Evolutionary conservation across 768 basidiomycete genomes (phyloP).

Genomic region (Hericium alpestre): DNA sequence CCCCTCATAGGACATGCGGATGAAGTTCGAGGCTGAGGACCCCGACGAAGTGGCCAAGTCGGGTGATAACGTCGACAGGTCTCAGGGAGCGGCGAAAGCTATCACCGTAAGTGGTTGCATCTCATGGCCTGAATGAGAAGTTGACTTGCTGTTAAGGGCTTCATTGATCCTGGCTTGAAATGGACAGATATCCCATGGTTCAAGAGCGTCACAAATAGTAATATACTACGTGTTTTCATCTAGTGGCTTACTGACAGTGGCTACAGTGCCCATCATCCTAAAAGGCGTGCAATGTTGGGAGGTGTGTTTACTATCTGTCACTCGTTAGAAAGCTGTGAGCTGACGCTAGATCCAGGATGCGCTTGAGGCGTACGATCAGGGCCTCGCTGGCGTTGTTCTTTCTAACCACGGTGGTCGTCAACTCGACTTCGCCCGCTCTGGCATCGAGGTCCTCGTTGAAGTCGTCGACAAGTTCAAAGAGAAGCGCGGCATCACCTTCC

Average conservation of each 20-base stretch:
- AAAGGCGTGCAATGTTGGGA: conserved; percentile 61
- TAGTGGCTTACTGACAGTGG: conserved; percentile 1
- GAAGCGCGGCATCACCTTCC: conserved; percentile 51
- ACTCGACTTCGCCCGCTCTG: conserved; percentile 74
- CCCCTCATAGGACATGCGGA: conserved; percentile 15
- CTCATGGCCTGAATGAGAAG: not conserved
- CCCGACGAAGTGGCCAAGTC: not conserved
- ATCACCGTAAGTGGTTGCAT: not conserved
- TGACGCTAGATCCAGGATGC: conserved; percentile 47
- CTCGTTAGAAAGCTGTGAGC: not conserved
- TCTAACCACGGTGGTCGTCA: conserved; percentile 77
- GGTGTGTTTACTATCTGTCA: not conserved
- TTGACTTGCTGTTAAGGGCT: conserved; percentile 39
- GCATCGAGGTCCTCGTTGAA: conserved; percentile 82
- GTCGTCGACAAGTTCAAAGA: conserved; percentile 62
- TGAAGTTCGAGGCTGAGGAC: not conserved
- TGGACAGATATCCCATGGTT: conserved; percentile 75
- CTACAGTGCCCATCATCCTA: conserved; percentile 73
- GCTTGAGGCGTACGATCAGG: conserved; percentile 69
- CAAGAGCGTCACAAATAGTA: conserved; percentile 44
- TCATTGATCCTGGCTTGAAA: conserved; percentile 82
- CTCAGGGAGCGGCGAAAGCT: conserved; percentile 2
- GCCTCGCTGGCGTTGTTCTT: conserved; percentile 69
- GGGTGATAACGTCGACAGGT: not conserved
- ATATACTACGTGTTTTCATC: not conserved